Evolutionary conservation across 306 rosid genomes (phyloP).

Genomic region (Clitoria ternatea): DNA sequence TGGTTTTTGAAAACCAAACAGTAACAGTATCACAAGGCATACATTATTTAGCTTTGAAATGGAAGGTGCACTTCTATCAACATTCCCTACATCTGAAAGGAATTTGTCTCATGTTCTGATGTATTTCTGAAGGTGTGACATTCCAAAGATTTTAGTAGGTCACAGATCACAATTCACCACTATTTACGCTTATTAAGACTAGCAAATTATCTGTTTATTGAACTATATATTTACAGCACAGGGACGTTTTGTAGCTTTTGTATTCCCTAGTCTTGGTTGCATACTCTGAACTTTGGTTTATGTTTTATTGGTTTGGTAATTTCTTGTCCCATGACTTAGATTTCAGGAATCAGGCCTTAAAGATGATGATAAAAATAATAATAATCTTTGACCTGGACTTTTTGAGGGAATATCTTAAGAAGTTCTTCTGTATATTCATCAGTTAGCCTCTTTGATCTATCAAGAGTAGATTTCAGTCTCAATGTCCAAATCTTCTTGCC

Average conservation of each 20-base stretch:
- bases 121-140: background rate
- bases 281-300: background rate
- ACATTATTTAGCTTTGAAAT: conserved; percentile 1
- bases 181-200: conserved; percentile 8
- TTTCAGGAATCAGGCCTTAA: conserved; percentile 9
- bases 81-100: background rate
- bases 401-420: conserved; percentile 86
- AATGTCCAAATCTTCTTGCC: conserved; percentile 84
- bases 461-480: conserved; percentile 94
- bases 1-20: background rate
- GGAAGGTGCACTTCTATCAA: conserved; percentile 4
- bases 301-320: background rate
- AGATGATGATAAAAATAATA: conserved; percentile 9
- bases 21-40: conserved; percentile 2
- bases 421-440: conserved; percentile 95
- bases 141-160: conserved; percentile 4
- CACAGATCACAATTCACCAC: background rate
- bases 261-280: conserved; percentile 7
- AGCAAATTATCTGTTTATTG: background rate
- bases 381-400: conserved; percentile 68
- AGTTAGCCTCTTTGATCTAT: conserved; percentile 89
- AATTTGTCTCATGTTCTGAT: background rate
- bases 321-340: background rate
- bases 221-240: background rate
- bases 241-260: background rate